Percentiles rank a stretch among this genome's conserved stretches.
phyloP scores from a whole-genome alignment of 2,329 filamentous ascomycete species.

The Conoideocrella luteorostrata region DNA sequence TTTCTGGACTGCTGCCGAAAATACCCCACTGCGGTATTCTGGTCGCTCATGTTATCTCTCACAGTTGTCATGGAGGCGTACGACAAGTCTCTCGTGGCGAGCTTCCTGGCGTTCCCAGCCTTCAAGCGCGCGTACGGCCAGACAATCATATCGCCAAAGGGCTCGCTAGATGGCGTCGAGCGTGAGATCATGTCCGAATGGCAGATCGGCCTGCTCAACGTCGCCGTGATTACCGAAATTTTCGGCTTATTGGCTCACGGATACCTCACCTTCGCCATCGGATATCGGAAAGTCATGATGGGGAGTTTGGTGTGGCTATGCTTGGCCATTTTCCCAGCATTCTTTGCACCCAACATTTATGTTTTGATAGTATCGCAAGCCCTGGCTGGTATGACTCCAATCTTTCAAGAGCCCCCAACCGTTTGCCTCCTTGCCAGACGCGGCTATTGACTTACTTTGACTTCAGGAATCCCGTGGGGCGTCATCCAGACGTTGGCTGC shows the following conservation, averaged over 20 bases:
- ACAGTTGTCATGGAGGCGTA: conserved; percentile 21
- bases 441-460: background rate
- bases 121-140: conserved; percentile 20
- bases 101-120: conserved; percentile 17
- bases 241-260: conserved; percentile 36
- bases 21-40: conserved; percentile 19
- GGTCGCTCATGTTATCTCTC: conserved; percentile 18
- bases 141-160: background rate
- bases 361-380: conserved; percentile 29
- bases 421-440: too few relatives aligned
- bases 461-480: conserved; percentile 25
- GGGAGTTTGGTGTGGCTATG: conserved; percentile 26
- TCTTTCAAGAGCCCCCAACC: too few relatives aligned
- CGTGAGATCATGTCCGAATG: conserved; percentile 28
- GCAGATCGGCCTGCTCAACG: conserved; percentile 18
- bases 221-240: conserved; percentile 16
- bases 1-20: conserved; percentile 14
- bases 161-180: conserved; percentile 13
- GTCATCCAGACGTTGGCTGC: too few relatives aligned
- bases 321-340: conserved; percentile 31
- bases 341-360: conserved; percentile 27
- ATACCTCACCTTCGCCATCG: conserved; percentile 29
- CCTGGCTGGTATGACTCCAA: conserved; percentile 18
- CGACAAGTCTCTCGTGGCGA: conserved; percentile 16
- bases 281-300: conserved; percentile 33